Evolutionary conservation across 441 rosid genomes (phyloP), one percentile per base, ranked within the genome.

Genomic region (Gossypium gossypioides): DNA sequence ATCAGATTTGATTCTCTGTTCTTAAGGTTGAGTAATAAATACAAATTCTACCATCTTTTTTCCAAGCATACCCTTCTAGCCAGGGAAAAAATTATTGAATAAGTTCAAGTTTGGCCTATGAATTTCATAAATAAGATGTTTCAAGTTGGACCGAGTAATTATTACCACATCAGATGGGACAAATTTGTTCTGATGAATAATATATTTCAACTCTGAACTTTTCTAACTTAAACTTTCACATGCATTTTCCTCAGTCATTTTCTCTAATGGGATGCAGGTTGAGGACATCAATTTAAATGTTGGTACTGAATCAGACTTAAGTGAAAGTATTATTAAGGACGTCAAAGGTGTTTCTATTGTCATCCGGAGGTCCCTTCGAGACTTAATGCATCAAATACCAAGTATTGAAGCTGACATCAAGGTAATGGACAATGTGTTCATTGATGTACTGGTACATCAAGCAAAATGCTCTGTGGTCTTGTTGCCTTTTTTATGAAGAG

Each of bases 231-330:
- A 37, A 18, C 44, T 58, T 61, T 21, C 61, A 66, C 60, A 16
- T 46, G 18, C 46, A 32, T 62, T 75, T 40, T 40, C 42, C 27
- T 56, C 46, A 19, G 29, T 32, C 32, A 44, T 65, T 71, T 48
- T 27, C 65, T 1, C 61, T 71, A 52, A 27, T 54, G 61, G 72
- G 54, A 29, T 71, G 69, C 80, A 96, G 99, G 91, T 96, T 70
- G 88, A 89, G 82, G 97, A 96, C 76, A 91, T 96, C 86, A 91
- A 91, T 86, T 87, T 96, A 76, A 96, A 96, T 85, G 96, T 96
- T 75, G 98, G 97, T 54, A 76, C 82, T 67, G 96, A 93, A 80
- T 77, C 82, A 59, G 89, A 90, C 62, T 44, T 96, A 74, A 93
- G 98, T 72, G 97, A 89, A 84, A 93, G 93, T 88, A 93, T 91